Evolutionary conservation across 441 rosid species (phyloP).

Genomic region (Bocquillonia castaneifolia): DNA sequence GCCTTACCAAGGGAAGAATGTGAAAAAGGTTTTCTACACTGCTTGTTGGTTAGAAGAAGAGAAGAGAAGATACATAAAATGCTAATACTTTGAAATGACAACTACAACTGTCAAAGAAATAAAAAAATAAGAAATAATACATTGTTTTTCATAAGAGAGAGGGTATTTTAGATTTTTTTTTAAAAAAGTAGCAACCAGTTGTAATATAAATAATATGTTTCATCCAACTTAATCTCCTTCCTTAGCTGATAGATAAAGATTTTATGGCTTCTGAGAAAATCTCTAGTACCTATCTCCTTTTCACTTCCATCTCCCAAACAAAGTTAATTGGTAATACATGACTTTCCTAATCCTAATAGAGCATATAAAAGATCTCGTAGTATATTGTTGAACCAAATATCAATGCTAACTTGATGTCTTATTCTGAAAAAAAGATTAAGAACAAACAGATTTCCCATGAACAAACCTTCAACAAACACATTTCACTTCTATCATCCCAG

Average conservation of each 20-base stretch:
- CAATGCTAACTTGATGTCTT: background rate
- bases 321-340: background rate
- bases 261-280: background rate
- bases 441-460: slow-evolving; percentile 9
- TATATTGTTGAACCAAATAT: slow-evolving; percentile 1
- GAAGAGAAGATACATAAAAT: background rate
- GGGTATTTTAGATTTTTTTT: background rate
- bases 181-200: background rate
- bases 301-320: background rate
- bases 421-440: background rate
- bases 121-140: background rate
- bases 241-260: background rate
- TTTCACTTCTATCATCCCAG: slow-evolving; percentile 87
- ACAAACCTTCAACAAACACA: slow-evolving; percentile 88
- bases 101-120: background rate
- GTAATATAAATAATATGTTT: background rate
- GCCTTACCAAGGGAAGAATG: no score
- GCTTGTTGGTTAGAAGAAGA: background rate
- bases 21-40: background rate
- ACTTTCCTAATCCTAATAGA: background rate
- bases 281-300: background rate
- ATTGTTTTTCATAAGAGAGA: background rate
- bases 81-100: background rate
- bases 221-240: background rate
- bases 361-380: background rate